phyloP scores from a whole-genome alignment of 306 rosid species.

The Vigna nakashimae region DNA sequence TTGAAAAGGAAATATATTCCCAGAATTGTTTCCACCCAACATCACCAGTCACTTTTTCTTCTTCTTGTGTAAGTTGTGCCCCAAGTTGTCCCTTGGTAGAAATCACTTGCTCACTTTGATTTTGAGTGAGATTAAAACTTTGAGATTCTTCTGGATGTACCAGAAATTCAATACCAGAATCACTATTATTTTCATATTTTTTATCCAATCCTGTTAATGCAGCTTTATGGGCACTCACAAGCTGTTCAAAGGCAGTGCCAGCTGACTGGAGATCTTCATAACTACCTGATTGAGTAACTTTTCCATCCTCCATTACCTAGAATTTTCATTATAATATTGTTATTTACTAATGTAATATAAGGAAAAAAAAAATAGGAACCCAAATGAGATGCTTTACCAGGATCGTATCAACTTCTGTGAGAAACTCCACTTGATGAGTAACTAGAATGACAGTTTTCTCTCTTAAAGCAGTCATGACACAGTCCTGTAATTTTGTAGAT shows the following conservation, averaged over 20 bases:
- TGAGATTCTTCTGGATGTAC: neutral
- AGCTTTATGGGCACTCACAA: slow-evolving; percentile 17
- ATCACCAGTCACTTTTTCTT: slow-evolving; percentile 1
- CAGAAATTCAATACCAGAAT: neutral
- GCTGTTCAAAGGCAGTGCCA: slow-evolving; percentile 11
- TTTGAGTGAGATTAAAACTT: neutral
- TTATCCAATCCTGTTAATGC: neutral
- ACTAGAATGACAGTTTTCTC: slow-evolving; percentile 24
- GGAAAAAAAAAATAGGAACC: neutral
- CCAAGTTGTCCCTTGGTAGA: slow-evolving; percentile 8
- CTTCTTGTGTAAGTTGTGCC: slow-evolving; percentile 8
- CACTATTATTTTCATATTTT: neutral
- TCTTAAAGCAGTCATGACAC: slow-evolving; percentile 17
- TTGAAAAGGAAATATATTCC: slow-evolving; percentile 26
- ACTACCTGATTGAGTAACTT: slow-evolving; percentile 16
- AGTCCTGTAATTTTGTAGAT: slow-evolving; percentile 7
- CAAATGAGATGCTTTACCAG: slow-evolving; percentile 8
- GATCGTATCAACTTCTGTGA: neutral
- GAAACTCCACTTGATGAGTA: slow-evolving; percentile 32
- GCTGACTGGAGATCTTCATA: neutral
- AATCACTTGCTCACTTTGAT: slow-evolving; percentile 2
- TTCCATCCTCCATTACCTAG: slow-evolving; percentile 12
- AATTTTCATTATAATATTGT: neutral
- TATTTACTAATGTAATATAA: neutral
- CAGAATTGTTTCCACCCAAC: slow-evolving; percentile 7